Percentiles rank a stretch among this genome's conserved stretches.
phyloP scores from a whole-genome alignment of 805 yeast species.

The Barnettozyma salicaria region DNA sequence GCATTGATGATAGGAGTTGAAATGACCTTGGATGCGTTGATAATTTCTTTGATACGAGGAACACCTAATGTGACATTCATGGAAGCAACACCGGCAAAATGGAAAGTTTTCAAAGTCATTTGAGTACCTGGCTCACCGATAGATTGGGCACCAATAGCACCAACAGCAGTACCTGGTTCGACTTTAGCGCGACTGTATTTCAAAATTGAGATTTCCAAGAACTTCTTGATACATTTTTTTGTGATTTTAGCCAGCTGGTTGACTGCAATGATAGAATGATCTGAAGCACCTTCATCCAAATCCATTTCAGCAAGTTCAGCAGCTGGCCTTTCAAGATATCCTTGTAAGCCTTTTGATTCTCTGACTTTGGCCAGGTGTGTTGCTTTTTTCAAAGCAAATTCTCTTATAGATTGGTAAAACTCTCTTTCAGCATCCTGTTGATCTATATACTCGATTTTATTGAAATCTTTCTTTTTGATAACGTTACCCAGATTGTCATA shows the following conservation, averaged over 20 bases:
- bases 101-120: conserved; percentile 95
- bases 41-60: conserved; percentile 98
- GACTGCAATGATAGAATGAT: conserved; percentile 40
- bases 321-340: conserved; percentile 37
- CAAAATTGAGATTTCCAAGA: conserved; percentile 67
- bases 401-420: conserved; percentile 71
- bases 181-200: conserved; percentile 88
- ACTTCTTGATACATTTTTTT: conserved; percentile 49
- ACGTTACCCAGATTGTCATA: conserved; percentile 65
- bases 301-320: conserved; percentile 39
- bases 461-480: conserved; percentile 38
- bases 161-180: conserved; percentile 99
- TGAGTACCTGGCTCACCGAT: conserved; percentile 99
- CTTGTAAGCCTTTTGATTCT: conserved; percentile 43
- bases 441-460: conserved; percentile 63
- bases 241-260: conserved; percentile 66
- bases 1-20: conserved; percentile 97
- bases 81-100: conserved; percentile 99
- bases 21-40: conserved; percentile 91
- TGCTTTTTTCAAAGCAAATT: conserved; percentile 55
- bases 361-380: conserved; percentile 50
- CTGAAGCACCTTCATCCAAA: conserved; percentile 33
- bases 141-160: conserved; percentile 98
- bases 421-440: conserved; percentile 83
- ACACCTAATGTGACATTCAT: conserved; percentile 99